Percentiles rank a stretch among this genome's conserved stretches.
phyloP scores from a whole-genome alignment of 2,329 filamentous ascomycete genomes.

The Magnaporthales sp. region DNA sequence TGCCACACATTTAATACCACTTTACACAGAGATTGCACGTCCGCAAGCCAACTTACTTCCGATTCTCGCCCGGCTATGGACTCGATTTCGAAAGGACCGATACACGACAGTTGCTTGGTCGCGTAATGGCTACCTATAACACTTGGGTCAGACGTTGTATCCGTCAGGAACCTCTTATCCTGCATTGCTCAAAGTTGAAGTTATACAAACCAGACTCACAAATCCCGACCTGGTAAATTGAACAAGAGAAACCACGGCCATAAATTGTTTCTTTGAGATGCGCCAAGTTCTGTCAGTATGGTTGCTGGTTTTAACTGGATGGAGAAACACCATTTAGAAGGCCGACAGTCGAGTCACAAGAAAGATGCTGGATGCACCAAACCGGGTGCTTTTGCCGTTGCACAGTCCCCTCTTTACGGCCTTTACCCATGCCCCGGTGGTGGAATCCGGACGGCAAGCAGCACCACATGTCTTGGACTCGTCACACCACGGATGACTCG shows the following conservation, averaged over 20 bases:
- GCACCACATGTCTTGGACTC: background rate
- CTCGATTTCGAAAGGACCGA: background rate
- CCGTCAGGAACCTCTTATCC: background rate
- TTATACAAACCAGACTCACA: background rate
- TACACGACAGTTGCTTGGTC: background rate
- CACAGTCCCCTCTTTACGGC: slow-evolving; percentile 1
- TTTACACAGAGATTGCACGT: background rate
- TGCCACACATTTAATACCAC: background rate
- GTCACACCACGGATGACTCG: background rate
- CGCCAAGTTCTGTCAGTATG: background rate
- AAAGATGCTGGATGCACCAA: background rate
- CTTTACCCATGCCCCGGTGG: slow-evolving; percentile 2
- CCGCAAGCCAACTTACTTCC: background rate
- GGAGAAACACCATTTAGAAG: background rate
- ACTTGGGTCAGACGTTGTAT: background rate
- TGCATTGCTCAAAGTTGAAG: background rate
- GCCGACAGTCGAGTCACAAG: background rate
- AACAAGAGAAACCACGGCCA: no score
- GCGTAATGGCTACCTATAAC: background rate
- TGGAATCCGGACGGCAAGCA: background rate
- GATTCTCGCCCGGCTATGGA: background rate
- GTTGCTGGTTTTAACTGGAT: background rate
- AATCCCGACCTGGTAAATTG: background rate
- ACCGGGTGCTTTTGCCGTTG: background rate
- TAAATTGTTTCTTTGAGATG: background rate